Evolutionary conservation across 129 eudicot genomes (phyloP).

Genomic region (Chrysanthemum seticuspe): DNA sequence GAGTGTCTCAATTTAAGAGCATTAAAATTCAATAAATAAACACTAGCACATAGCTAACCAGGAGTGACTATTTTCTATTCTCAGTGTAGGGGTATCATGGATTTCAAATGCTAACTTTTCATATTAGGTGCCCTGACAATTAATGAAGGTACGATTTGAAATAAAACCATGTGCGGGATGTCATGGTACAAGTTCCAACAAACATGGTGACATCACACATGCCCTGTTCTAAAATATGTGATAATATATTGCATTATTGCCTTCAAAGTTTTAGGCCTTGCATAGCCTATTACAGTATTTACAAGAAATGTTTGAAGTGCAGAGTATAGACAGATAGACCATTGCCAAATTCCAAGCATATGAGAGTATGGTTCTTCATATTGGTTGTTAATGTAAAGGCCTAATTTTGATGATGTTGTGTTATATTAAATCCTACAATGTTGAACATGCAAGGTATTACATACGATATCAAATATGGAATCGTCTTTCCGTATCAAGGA

Average conservation of each 20-base stretch:
- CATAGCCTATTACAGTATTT: slow-evolving; percentile 11
- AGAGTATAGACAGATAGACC: not conserved
- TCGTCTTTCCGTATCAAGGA: slow-evolving; percentile 2
- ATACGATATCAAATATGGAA: not conserved
- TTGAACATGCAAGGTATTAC: not conserved
- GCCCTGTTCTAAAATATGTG: slow-evolving; percentile 13
- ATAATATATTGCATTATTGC: slow-evolving; percentile 12
- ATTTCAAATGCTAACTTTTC: slow-evolving; percentile 6
- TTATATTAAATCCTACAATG: not conserved
- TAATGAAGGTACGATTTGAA: slow-evolving; percentile 3
- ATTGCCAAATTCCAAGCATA: not conserved
- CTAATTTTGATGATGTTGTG: not conserved
- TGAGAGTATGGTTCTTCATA: not conserved
- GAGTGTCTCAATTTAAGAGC: no score
- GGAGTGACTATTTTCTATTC: not conserved
- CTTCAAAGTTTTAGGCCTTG: slow-evolving; percentile 7
- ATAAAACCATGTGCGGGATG: not conserved
- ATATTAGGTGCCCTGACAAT: not conserved
- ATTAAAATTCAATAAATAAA: not conserved
- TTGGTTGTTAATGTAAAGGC: slow-evolving; percentile 5
- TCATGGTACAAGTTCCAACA: not conserved
- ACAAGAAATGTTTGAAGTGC: slow-evolving; percentile 2
- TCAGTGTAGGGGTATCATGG: slow-evolving; percentile 8
- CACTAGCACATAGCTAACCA: slow-evolving; percentile 10
- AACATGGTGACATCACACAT: slow-evolving; percentile 15